Conservation (phyloP, 306 rosid genomes). For the Mimosa bimucronata region DNA sequence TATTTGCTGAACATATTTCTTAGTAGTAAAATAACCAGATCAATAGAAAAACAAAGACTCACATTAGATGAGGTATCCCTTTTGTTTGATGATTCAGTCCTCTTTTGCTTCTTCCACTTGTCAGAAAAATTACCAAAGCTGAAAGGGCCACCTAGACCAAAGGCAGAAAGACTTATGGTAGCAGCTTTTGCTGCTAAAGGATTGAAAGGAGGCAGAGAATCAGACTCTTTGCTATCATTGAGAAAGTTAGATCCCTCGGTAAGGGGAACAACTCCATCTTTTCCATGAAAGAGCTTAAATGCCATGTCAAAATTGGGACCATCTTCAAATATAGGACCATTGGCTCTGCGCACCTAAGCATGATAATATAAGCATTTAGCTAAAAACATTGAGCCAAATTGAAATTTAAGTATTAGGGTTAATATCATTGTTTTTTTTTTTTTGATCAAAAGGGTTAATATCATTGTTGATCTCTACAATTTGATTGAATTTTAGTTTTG, state of each 20-base stretch:
- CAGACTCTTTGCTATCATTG: conserved; percentile 37
- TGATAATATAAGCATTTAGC: conserved; percentile 22
- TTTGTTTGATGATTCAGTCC: conserved; percentile 55
- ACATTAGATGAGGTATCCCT: conserved; percentile 60
- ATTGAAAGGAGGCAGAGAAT: conserved; percentile 61
- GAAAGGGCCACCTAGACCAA: conserved; percentile 76
- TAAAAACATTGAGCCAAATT: background rate
- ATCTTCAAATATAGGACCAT: conserved; percentile 87
- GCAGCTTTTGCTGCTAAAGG: conserved; percentile 76
- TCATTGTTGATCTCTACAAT: too few species aligned
- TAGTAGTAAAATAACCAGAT: conserved; percentile 6
- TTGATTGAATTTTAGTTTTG: too few species aligned
- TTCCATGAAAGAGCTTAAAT: conserved; percentile 83
- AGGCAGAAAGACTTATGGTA: conserved; percentile 71
- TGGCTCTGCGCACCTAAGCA: conserved; percentile 48
- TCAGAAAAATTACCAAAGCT: conserved; percentile 66
- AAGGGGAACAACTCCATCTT: conserved; percentile 79
- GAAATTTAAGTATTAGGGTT: conserved; percentile 2
- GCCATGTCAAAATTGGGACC: conserved; percentile 71
- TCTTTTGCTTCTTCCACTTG: conserved; percentile 70
- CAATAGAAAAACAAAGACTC: conserved; percentile 8
- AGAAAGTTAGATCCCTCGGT: conserved; percentile 47
- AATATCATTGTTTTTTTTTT: too few species aligned
- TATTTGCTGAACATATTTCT: conserved; percentile 10
- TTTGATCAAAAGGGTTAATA: too few species aligned